A percentile compares a stretch with the other conserved stretches of the same genome.
Conservation (phyloP, 2,329 filamentous ascomycete genomes). For the Penicillium sclerotigenum region DNA sequence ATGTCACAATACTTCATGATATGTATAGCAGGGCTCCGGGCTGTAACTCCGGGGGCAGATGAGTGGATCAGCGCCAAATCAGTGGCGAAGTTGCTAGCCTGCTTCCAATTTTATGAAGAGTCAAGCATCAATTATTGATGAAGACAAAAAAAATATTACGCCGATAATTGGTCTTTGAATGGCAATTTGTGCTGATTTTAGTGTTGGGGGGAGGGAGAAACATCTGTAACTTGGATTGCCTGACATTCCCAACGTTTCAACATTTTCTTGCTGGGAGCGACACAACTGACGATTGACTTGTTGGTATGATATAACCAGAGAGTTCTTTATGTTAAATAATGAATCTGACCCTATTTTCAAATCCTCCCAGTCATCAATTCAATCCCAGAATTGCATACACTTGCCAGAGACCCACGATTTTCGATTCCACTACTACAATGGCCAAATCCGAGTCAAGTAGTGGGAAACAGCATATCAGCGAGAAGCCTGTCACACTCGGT, state of each 20-base stretch:
- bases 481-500: conserved; percentile 68
- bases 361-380: neutral
- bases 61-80: neutral
- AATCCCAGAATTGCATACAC: neutral
- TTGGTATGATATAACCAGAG: neutral
- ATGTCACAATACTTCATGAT: too few species aligned
- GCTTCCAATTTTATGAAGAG: too few species aligned
- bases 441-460: neutral
- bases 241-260: conserved; percentile 11
- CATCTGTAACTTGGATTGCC: neutral
- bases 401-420: neutral
- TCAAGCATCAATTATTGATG: neutral
- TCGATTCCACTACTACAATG: neutral
- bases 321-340: neutral
- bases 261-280: conserved; percentile 2
- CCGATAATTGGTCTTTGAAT: neutral
- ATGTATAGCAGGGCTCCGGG: neutral
- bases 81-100: neutral
- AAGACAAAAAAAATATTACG: neutral
- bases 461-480: conserved; percentile 72
- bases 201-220: neutral
- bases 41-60: neutral
- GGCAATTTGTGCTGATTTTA: neutral
- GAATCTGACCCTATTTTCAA: too few species aligned
- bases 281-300: neutral